A percentile compares a stretch with the other conserved stretches of the same genome.
phyloP scores from a whole-genome alignment of 2,329 filamentous ascomycete species.

The Aspergillus eucalypticola region DNA sequence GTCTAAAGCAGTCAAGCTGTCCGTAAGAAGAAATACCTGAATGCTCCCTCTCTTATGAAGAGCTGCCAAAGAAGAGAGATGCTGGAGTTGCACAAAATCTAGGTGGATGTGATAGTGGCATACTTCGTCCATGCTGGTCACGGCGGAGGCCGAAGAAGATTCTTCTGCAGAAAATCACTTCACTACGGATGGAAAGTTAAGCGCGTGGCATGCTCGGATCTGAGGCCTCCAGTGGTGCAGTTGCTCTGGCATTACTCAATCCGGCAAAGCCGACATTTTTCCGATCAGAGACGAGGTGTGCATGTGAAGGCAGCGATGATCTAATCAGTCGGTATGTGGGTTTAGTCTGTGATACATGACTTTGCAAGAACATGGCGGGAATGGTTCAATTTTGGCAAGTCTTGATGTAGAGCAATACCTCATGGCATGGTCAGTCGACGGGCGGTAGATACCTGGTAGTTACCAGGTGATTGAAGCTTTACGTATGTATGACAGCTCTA shows the following conservation, averaged over 20 bases:
- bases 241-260: slow-evolving; percentile 9
- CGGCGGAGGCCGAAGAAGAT: not conserved
- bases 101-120: not conserved
- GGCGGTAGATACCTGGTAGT: too few species aligned
- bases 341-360: not conserved
- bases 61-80: not conserved
- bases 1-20: not conserved
- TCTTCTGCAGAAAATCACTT: not conserved
- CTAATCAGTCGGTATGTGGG: slow-evolving; percentile 5
- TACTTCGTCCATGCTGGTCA: not conserved
- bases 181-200: not conserved
- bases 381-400: not conserved
- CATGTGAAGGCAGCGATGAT: not conserved
- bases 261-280: slow-evolving; percentile 8
- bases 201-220: slow-evolving; percentile 10
- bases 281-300: slow-evolving; percentile 6
- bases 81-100: not conserved
- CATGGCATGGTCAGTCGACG: too few species aligned
- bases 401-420: too few species aligned
- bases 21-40: not conserved
- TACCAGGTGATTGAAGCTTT: not conserved
- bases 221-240: not conserved
- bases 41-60: not conserved
- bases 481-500: slow-evolving; percentile 11
- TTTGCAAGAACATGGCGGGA: not conserved